phyloP scores from a whole-genome alignment of 306 rosid genomes.

The Cucumis melo region DNA sequence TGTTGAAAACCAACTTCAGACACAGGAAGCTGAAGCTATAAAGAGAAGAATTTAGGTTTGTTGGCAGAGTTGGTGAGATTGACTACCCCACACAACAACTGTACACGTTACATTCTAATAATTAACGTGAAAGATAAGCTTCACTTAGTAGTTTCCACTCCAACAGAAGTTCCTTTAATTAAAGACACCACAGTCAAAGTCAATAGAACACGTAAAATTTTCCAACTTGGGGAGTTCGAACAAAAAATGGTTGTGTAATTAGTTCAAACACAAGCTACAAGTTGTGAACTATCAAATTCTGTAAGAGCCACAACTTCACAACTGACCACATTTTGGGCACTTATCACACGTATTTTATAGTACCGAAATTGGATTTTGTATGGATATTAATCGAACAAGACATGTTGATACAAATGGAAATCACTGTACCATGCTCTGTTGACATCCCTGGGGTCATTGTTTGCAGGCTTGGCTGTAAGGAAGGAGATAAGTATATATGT shows the following conservation, averaged over 20 bases:
- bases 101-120: not conserved
- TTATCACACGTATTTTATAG: not conserved
- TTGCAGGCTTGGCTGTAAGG: constrained; percentile 22
- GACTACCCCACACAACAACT: not conserved
- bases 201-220: not conserved
- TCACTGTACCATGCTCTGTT: constrained; percentile 22
- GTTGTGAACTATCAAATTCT: not conserved
- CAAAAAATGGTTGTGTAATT: not conserved
- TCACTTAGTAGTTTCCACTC: not conserved
- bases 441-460: constrained; percentile 23
- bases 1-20: not conserved
- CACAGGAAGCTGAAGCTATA: not conserved
- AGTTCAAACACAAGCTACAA: not conserved
- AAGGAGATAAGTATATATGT: constrained; percentile 28
- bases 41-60: not conserved
- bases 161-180: too few relatives aligned
- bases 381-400: not conserved
- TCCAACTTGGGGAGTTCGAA: not conserved
- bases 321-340: not conserved
- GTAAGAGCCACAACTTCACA: not conserved
- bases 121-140: not conserved
- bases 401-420: not conserved
- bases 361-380: not conserved
- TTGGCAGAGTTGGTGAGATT: not conserved
- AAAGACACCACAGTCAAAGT: too few relatives aligned